phyloP scores from a whole-genome alignment of 768 basidiomycete species.

The Termitomyces titanicus region DNA sequence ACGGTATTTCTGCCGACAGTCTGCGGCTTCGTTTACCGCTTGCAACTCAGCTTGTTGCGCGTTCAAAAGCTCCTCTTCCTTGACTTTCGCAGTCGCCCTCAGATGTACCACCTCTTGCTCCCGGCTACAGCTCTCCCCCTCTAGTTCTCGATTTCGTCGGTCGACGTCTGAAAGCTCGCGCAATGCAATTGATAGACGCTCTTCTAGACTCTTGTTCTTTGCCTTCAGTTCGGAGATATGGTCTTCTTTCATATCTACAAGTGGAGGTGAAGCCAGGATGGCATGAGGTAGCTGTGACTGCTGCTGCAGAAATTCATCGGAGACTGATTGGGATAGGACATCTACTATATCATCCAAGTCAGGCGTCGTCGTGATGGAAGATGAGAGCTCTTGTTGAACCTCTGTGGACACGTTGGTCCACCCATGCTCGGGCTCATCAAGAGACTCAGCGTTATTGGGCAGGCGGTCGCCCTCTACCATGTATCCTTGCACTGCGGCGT shows the following conservation, averaged over 20 bases:
- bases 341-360: slow-evolving; percentile 1
- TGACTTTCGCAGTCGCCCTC: background rate
- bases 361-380: background rate
- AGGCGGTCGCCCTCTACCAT: background rate
- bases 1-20: background rate
- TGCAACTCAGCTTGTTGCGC: background rate
- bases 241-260: background rate
- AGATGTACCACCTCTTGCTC: background rate
- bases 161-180: slow-evolving; percentile 3
- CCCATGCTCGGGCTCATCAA: background rate
- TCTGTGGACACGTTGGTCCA: background rate
- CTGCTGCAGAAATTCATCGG: background rate
- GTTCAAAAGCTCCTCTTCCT: background rate
- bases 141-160: slow-evolving; percentile 6
- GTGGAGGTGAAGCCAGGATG: no score
- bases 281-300: background rate
- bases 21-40: background rate
- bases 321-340: background rate
- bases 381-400: background rate
- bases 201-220: background rate
- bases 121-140: slow-evolving; percentile 6
- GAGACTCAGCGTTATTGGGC: background rate
- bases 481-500: background rate
- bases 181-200: background rate
- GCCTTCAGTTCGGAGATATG: background rate